Base-by-base conservation (phyloP, 2,329 filamentous ascomycete genomes). In the Aspergillus udagawae region DNA sequence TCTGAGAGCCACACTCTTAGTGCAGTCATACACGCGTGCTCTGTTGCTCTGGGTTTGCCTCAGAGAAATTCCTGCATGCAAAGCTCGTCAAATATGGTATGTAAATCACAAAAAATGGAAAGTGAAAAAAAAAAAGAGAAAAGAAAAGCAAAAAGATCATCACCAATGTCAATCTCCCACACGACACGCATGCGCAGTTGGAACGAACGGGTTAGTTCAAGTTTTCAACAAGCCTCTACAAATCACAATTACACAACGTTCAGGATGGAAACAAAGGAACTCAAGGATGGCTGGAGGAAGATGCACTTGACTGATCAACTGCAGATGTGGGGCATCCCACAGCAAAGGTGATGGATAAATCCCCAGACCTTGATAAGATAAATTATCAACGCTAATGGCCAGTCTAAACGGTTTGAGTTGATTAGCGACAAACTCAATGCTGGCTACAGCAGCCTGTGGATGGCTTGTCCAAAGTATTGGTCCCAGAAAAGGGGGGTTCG, bases 341-440 rank as follows among this genome's bases (percentile, higher is more conserved):
- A 41, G 44, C 27, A 52, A 55, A 56, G 25, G 55, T 53, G 44
- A 47, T 47, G 20, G 44, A 14, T 41, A 55, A 45, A 52, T 44
- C 54, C 54, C 51, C 54, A 45, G 54, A 53, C 27, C 54, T 54
- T 56, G 53, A 56, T 56, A 58, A 55, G 54, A 51, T 60, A 53
- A 51, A 52, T 32, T 32, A 52, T 44, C 41, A 23, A 44, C 41
- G 41, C 21, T 23, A 45, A 12, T 23, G 21, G 14, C 42, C 42
- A 23, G 32, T 17, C 42, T 20, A 45, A 23, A 45, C 21, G n/a
- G 42, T 20, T 23, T 4, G 17, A 21, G n/a, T 45, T 10, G 17
- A 45, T 12, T 45, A 21, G 42, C 21, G 8, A 3, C 21, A 45
- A 45, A 20, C 10, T 38, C 14, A 38, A 38, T 38, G 32, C 32